Evolutionary conservation across 1,284 basidiomycete species (phyloP), one percentile per base, ranked within the genome.

Genomic region (Tilletia indica): DNA sequence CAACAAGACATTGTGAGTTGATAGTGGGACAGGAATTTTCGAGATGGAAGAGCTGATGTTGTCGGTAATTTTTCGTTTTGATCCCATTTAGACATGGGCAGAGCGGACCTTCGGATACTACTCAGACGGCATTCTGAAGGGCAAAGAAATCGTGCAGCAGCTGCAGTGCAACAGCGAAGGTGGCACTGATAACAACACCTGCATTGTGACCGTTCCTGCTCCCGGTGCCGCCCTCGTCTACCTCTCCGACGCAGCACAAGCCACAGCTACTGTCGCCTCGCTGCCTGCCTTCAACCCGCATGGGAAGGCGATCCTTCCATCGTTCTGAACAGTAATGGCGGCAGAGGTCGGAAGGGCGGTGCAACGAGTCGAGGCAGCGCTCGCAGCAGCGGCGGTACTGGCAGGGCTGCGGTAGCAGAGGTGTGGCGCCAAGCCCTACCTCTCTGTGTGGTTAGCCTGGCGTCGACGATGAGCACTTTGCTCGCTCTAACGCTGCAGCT

Each of bases 191-290:
- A 54, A 5, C 49, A 88, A 89, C 70, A 84, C 86, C 0, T 93
- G 92, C 84, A 74, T 82, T 6, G 86, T 93, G 70, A 86, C 85
- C 1, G 89, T 93, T 31, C 88, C 88, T 19, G 91, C 91, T 1
- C 91, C 92, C 0, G 88, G 88, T 12, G 88, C 89, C 70, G 91
- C 90, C 4, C 86, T 93, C 68, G 90, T 92, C 34, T 92, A 91
- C 87, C 85, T 93, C 67, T 86, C 85, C 39, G 21, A 36, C 12
- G n/a, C 64, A 2, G 49, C 49, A 8, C n/a, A 58, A 49, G 45
- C 38, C 9, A 48, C 73, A 47, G 69, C 58, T 16, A 48, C 67
- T 19, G 38, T 39, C 25, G 39, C 31, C 14, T 19, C 68, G 14
- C 25, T 16, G 31, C 31, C 71, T 21, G n/a, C 49, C 19, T 73